Evolutionary conservation across 371 early-diverging fungal genomes (phyloP).

Genomic region (Entomophthora muscae): DNA sequence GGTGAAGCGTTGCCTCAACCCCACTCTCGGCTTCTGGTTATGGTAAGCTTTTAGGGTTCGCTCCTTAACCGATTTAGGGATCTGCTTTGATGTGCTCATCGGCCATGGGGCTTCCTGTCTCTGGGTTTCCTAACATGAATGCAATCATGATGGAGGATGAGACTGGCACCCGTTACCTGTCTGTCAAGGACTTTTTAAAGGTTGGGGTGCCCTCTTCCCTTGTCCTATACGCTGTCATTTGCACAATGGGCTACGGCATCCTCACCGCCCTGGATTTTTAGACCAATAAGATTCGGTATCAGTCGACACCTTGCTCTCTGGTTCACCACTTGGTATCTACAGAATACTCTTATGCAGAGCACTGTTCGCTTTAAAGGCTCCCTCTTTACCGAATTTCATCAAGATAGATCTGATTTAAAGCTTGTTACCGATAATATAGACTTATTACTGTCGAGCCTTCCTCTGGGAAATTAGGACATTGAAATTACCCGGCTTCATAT

Average conservation of each 20-base stretch:
- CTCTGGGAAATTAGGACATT: no score
- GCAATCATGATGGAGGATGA: constrained; percentile 85
- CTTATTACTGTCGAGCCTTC: no score
- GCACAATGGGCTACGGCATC: constrained; percentile 60
- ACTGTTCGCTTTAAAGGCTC: no score
- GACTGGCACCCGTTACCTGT: constrained; percentile 71
- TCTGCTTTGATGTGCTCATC: constrained; percentile 64
- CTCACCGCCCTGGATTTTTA: constrained; percentile 38
- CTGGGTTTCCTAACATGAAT: constrained; percentile 93
- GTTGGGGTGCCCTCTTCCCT: constrained; percentile 65
- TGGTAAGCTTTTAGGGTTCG: constrained; percentile 43
- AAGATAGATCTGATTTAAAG: no score
- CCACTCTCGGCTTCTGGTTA: constrained; percentile 78
- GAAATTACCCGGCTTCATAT: no score
- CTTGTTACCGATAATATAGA: no score
- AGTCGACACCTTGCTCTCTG: no score
- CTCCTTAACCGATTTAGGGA: constrained; percentile 18
- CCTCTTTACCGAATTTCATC: no score
- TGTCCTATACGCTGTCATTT: constrained; percentile 40
- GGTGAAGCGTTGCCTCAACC: constrained; percentile 51
- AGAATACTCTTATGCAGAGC: no score
- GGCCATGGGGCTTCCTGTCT: constrained; percentile 89
- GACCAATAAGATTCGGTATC: no score
- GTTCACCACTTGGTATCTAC: no score
- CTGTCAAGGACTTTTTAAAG: constrained; percentile 64